These are phyloP conservation scores for Mycena capillaripes DNA, from an alignment of 768 basidiomycete species.

Conservation along the genomic window DNA sequence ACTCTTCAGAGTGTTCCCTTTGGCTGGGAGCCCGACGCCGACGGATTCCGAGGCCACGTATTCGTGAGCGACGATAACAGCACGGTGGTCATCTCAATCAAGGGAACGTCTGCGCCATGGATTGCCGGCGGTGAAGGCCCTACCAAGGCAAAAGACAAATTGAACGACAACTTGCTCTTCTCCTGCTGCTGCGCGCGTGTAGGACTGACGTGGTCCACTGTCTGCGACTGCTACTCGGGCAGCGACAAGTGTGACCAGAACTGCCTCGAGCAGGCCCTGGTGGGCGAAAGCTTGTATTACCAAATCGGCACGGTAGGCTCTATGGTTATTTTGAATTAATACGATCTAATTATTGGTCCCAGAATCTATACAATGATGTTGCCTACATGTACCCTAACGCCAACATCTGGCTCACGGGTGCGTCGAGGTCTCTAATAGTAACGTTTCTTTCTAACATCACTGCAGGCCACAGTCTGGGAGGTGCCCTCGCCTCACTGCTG, in stretches of 20 bases:
- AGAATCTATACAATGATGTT: conserved; percentile 96
- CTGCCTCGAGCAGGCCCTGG: conserved; percentile 84
- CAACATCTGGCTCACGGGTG: conserved; percentile 89
- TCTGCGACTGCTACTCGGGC: conserved; percentile 89
- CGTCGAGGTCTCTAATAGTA: background rate
- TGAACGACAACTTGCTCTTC: conserved; percentile 95
- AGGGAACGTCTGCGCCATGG: conserved; percentile 91
- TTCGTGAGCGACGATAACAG: conserved; percentile 87
- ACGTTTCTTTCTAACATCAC: background rate
- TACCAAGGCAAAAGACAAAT: conserved; percentile 89
- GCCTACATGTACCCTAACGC: conserved; percentile 91
- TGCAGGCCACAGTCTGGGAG: conserved; percentile 84
- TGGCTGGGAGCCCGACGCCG: conserved; percentile 91
- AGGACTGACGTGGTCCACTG: conserved; percentile 92
- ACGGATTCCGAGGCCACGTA: conserved; percentile 94
- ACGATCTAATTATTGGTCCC: background rate
- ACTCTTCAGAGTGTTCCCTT: conserved; percentile 61
- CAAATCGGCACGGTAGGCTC: conserved; percentile 81
- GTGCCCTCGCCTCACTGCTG: conserved; percentile 85
- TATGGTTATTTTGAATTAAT: background rate
- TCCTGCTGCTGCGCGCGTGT: conserved; percentile 97
- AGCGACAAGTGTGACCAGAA: conserved; percentile 82
- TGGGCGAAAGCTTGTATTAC: conserved; percentile 90
- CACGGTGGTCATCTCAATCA: conserved; percentile 90
- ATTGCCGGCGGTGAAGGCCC: conserved; percentile 84